phyloP scores from a whole-genome alignment of 1,284 basidiomycete species.

The Schizopora paradoxa region DNA sequence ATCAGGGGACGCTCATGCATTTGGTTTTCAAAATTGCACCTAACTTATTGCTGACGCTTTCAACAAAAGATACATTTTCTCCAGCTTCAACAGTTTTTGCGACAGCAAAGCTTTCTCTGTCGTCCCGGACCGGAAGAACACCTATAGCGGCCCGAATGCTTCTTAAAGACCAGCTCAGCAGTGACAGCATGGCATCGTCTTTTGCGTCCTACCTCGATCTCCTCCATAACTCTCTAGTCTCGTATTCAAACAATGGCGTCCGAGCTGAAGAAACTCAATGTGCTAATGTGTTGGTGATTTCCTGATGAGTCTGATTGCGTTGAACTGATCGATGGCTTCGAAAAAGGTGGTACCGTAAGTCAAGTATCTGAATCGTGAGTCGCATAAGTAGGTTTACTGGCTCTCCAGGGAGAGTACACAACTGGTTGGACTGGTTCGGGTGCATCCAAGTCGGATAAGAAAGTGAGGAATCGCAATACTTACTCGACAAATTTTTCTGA shows the following conservation, averaged over 20 bases:
- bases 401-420: slow-evolving; percentile 76
- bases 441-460: slow-evolving; percentile 93
- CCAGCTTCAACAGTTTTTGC: no score
- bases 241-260: background rate
- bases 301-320: background rate
- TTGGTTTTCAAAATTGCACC: no score
- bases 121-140: no score
- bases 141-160: no score
- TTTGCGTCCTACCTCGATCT: background rate
- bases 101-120: no score
- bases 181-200: background rate
- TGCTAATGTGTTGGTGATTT: slow-evolving; percentile 63
- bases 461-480: slow-evolving; percentile 41
- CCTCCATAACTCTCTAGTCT: background rate
- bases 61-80: no score
- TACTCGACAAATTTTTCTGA: slow-evolving; percentile 5
- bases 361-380: background rate
- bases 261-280: slow-evolving; percentile 45
- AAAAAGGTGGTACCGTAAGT: slow-evolving; percentile 59
- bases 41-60: no score
- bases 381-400: background rate
- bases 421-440: slow-evolving; percentile 89
- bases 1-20: no score
- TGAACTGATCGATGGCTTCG: slow-evolving; percentile 4
- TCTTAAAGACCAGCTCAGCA: no score